These are phyloP conservation scores for Paramecium octaurelia DNA, from an alignment of 73 alveolate species.

Conservation along the genomic window DNA sequence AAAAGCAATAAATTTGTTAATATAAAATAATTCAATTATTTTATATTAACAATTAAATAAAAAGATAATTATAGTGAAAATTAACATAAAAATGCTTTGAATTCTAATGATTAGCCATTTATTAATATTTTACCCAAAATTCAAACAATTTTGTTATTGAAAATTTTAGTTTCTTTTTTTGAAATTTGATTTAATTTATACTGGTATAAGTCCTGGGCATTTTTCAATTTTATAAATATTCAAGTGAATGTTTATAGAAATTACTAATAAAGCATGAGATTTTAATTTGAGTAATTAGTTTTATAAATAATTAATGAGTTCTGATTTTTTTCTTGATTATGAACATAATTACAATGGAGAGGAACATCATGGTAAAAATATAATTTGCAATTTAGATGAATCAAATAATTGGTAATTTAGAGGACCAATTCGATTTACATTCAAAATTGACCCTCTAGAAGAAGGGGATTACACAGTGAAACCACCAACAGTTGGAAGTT, in stretches of 20 bases:
- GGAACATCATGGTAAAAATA: not conserved
- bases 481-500: constrained; percentile 28
- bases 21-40: too few relatives aligned
- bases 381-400: not conserved
- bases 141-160: too few relatives aligned
- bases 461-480: not conserved
- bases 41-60: too few relatives aligned
- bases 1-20: too few relatives aligned
- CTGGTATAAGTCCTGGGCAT: too few relatives aligned
- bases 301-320: not conserved
- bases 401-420: not conserved
- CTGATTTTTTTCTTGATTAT: not conserved
- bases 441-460: constrained; percentile 4
- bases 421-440: not conserved
- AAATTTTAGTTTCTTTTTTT: too few relatives aligned
- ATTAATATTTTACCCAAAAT: too few relatives aligned
- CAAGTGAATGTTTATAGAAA: not conserved
- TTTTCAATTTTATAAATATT: not conserved
- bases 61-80: too few relatives aligned
- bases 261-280: not conserved
- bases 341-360: not conserved
- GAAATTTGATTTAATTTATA: too few relatives aligned
- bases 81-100: too few relatives aligned
- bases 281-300: not conserved
- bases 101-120: too few relatives aligned